phyloP scores from a whole-genome alignment of 306 rosid species.

The Chamaecrista fasciculata region DNA sequence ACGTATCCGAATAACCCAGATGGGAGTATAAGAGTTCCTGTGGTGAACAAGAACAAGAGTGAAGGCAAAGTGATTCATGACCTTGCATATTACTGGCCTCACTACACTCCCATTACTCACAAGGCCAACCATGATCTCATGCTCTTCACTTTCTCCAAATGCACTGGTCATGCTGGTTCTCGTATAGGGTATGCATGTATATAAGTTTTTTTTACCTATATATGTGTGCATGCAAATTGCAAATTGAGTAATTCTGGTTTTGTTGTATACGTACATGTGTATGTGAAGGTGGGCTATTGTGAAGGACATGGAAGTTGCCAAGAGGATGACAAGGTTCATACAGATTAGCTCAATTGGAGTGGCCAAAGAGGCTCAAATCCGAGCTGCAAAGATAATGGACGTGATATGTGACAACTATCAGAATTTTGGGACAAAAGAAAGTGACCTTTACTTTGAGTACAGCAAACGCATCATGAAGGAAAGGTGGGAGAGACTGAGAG shows the following conservation, averaged over 20 bases:
- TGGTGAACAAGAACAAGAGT: conserved; percentile 24
- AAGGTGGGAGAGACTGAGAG: conserved; percentile 67
- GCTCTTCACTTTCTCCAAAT: conserved; percentile 83
- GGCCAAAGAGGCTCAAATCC: conserved; percentile 70
- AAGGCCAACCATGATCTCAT: conserved; percentile 56
- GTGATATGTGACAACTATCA: conserved; percentile 58
- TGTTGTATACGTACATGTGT: no score
- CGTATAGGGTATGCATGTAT: conserved; percentile 83
- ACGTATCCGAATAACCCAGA: conserved; percentile 82
- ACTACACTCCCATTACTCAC: conserved; percentile 65
- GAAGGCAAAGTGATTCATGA: conserved; percentile 57
- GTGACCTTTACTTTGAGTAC: conserved; percentile 52
- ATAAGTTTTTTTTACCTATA: no score
- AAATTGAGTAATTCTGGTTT: no score
- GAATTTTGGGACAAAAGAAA: conserved; percentile 26
- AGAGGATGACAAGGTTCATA: conserved; percentile 56
- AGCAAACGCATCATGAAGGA: conserved; percentile 38
- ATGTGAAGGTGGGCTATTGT: conserved; percentile 80
- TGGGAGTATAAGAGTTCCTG: conserved; percentile 45
- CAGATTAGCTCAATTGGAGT: conserved; percentile 70
- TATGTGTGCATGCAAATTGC: no score
- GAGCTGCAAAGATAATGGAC: conserved; percentile 64
- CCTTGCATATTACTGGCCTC: conserved; percentile 91
- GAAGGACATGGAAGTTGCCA: conserved; percentile 67
- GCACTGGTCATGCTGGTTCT: conserved; percentile 92